These are phyloP conservation scores for Opeltia flavorubescens DNA, from an alignment of 495 filamentous ascomycete species.

Conservation along the genomic window DNA sequence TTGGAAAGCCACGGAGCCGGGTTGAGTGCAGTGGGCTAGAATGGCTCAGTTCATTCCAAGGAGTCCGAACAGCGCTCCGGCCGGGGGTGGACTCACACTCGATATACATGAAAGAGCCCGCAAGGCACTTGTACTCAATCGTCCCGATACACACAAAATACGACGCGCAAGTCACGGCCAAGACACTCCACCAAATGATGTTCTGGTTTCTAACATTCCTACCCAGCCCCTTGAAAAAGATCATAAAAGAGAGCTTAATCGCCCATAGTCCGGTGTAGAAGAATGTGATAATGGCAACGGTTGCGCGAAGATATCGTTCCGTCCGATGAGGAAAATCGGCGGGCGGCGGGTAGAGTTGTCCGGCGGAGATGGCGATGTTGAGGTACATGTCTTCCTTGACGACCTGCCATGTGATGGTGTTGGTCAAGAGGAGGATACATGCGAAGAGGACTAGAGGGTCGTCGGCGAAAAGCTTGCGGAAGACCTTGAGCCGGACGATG, in stretches of 20 bases:
- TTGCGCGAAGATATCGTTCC: not conserved
- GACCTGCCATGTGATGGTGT: conserved; percentile 14
- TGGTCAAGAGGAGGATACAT: conserved; percentile 16
- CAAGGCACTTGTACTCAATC: conserved; percentile 9
- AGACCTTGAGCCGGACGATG: conserved; percentile 13
- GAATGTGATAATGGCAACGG: conserved; percentile 8
- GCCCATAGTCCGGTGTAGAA: conserved; percentile 16
- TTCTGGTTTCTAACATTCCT: conserved; percentile 8
- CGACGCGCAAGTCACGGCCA: conserved; percentile 7
- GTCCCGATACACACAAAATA: conserved; percentile 11
- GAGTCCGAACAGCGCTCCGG: no score
- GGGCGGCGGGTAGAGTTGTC: conserved; percentile 1
- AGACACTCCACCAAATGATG: conserved; percentile 12
- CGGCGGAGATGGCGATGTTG: not conserved
- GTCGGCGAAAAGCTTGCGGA: conserved; percentile 15
- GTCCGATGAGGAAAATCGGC: not conserved
- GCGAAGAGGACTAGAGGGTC: conserved; percentile 15
- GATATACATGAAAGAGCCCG: conserved; percentile 1
- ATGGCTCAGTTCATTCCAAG: not conserved
- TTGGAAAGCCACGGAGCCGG: not conserved
- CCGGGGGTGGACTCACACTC: not conserved
- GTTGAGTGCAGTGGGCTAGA: not conserved
- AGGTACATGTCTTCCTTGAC: not conserved
- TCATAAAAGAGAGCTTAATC: conserved; percentile 19
- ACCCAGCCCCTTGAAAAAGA: conserved; percentile 20